Conservation (phyloP, 108 stramenopile genomes). For the Nannochloropsis salina region DNA sequence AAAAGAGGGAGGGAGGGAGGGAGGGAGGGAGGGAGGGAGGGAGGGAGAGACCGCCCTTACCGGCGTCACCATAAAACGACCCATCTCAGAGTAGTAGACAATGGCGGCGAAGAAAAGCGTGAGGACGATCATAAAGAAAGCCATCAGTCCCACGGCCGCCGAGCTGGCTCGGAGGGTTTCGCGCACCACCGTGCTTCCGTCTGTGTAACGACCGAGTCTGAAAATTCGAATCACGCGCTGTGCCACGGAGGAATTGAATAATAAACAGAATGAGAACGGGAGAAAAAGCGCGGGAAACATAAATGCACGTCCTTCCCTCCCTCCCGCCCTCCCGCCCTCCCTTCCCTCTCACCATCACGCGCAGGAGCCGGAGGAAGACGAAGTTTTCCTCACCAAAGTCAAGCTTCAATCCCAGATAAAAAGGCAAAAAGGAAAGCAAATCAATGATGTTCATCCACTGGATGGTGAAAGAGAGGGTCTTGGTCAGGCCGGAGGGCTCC, state of each 20-base stretch:
- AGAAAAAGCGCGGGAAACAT: neutral
- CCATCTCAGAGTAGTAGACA: slow-evolving; percentile 12
- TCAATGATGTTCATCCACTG: slow-evolving; percentile 18
- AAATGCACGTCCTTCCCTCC: neutral
- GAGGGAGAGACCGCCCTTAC: too few relatives aligned
- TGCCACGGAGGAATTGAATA: neutral
- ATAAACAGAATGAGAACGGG: neutral
- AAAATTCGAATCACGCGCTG: slow-evolving; percentile 6
- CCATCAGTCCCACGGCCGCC: neutral
- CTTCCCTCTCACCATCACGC: neutral
- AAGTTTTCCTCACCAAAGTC: slow-evolving; percentile 10
- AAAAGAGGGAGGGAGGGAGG: too few relatives aligned
- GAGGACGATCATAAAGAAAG: slow-evolving; percentile 20
- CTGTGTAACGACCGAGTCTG: neutral
- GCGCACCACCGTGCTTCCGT: neutral
- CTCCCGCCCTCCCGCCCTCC: neutral
- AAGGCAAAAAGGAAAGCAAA: slow-evolving; percentile 2
- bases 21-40: too few relatives aligned
- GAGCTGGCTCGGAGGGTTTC: neutral
- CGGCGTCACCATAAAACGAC: neutral
- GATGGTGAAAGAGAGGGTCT: neutral
- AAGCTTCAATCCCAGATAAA: neutral
- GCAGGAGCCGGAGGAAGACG: neutral
- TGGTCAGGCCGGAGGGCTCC: neutral
- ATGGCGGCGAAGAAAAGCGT: neutral